phyloP scores from a whole-genome alignment of 2,329 filamentous ascomycete genomes.

The Myriosclerotinia curreyana region DNA sequence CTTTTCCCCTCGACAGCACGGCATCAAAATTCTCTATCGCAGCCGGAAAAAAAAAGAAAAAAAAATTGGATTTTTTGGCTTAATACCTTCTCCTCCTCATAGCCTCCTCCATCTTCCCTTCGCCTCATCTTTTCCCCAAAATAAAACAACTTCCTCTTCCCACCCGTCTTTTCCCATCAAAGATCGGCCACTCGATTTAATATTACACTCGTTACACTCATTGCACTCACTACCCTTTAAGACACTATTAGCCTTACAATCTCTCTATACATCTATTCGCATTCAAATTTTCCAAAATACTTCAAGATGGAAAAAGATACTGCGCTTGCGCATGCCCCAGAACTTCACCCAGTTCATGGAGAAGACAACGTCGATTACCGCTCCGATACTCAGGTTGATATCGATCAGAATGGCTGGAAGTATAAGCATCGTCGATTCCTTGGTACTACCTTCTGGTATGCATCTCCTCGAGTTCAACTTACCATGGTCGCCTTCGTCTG shows the following conservation, averaged over 20 bases:
- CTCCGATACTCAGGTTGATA: not conserved
- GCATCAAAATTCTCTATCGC: not conserved
- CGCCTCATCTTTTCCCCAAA: not conserved
- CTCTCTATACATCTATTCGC: not conserved
- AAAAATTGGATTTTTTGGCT: too few species aligned
- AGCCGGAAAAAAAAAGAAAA: too few species aligned
- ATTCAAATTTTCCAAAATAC: too few species aligned
- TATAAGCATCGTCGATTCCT: slow-evolving; percentile 61
- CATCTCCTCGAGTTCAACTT: slow-evolving; percentile 69
- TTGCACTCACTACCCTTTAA: not conserved
- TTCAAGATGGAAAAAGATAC: slow-evolving; percentile 16
- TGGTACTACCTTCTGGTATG: slow-evolving; percentile 61
- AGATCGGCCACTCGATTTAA: not conserved
- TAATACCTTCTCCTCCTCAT: not conserved
- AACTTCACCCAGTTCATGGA: slow-evolving; percentile 1
- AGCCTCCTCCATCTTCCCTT: too few species aligned
- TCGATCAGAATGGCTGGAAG: slow-evolving; percentile 53
- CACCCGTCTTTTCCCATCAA: not conserved
- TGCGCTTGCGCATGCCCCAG: not conserved
- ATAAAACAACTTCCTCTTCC: not conserved
- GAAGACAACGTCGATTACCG: not conserved
- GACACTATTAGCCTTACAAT: not conserved
- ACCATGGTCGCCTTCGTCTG: slow-evolving; percentile 68
- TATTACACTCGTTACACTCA: not conserved
- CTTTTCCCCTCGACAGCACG: not conserved